Evolutionary conservation across 2,329 filamentous ascomycete genomes (phyloP), one percentile per base, ranked within the genome.

Genomic region (Xylaria sp.): DNA sequence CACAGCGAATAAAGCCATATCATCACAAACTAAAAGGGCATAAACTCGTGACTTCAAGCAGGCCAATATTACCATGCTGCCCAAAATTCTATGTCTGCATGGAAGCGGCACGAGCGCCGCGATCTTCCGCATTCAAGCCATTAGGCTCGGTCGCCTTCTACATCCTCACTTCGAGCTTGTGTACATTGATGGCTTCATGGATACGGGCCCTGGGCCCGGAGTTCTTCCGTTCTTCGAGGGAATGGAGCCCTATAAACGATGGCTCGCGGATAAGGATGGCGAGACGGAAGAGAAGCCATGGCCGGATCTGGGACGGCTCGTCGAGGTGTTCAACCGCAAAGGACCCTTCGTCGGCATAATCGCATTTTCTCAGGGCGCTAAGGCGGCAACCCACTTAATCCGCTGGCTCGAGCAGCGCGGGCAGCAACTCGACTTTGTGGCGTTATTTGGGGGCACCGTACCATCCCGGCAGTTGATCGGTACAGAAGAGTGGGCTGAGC

Each of bases 161-260:
- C 63, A 67, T 30, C 28, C 60, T 55, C 61, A 60, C 52, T 72
- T 69, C 59, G 68, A 72, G 56, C 66, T 72, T 10, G 70, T 72
- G 18, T 72, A 64, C 34, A 32, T 71, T 7, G 69, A 72, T 32
- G 71, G 65, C 2, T 70, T 69, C 48, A 43, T 60, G 18, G 65
- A 69, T 4, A 65, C 66, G 4, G 32, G 41, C 13, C 67, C 71
- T 0, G 71, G 71, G 0, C 71, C 71, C 2, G 71, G 69, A 1
- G 69, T 72, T 7, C 65, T 72, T 18, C 71, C 71, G 5, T 69
- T 72, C 56, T 72, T 72, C 34, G 71, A 69, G 39, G 71, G 68
- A 18, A 72, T 72, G 71, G 69, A 67, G 34, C 66, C 66, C 12
- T 72, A 72, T 30, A 65, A 70, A 25, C 61, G 64, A n/a, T 72